These are phyloP conservation scores for Turritis glabra DNA, from an alignment of 345 rosid species.

Conservation along the genomic window DNA sequence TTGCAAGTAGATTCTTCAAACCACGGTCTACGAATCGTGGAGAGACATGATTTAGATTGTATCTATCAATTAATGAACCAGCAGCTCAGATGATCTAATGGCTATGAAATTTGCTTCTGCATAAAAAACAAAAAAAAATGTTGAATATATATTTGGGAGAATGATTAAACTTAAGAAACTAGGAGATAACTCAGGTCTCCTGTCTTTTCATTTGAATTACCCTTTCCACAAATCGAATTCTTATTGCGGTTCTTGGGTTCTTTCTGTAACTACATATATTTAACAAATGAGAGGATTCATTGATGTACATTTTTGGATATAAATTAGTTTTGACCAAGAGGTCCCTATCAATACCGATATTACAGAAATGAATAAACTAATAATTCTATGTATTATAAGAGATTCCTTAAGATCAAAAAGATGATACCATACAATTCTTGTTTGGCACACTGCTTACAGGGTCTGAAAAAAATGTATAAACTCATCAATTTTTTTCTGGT, in stretches of 20 bases:
- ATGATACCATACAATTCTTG: too few species aligned
- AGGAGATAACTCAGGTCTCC: too few species aligned
- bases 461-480: neutral
- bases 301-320: too few species aligned
- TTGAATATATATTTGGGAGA: neutral
- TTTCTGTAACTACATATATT: neutral
- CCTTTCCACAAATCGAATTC: neutral
- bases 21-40: neutral
- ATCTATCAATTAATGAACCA: too few species aligned
- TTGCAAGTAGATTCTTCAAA: neutral
- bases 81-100: too few species aligned
- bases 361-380: too few species aligned
- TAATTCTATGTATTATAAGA: too few species aligned
- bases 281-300: too few species aligned
- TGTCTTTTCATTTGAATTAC: neutral
- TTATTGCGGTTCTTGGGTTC: neutral
- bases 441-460: neutral
- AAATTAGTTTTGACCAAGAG: too few species aligned
- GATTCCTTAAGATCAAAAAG: too few species aligned
- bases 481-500: neutral
- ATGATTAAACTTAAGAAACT: neutral
- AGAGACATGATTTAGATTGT: neutral
- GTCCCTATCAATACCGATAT: too few species aligned
- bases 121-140: neutral
- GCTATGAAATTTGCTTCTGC: neutral